phyloP scores from a whole-genome alignment of 495 filamentous ascomycete genomes.

The Rostrohypoxylon terebratum region DNA sequence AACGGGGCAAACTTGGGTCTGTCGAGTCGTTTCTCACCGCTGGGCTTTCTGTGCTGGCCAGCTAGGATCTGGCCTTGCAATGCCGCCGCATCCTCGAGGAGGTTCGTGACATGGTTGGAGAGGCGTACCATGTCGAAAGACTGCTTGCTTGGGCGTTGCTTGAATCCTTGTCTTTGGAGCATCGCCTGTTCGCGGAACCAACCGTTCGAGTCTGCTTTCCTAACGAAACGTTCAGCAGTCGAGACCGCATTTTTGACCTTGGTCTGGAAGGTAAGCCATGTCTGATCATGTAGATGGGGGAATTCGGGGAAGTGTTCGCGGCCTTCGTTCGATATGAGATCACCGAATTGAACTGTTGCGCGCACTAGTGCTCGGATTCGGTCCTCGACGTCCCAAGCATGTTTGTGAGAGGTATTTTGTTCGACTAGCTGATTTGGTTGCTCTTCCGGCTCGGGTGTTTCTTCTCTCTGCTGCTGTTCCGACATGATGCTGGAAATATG shows the following conservation, averaged over 20 bases:
- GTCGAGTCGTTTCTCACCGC: not conserved
- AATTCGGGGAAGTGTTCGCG: not conserved
- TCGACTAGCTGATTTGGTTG: not conserved
- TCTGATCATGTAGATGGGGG: not conserved
- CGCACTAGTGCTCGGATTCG: not conserved
- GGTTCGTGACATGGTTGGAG: not conserved
- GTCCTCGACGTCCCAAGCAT: not conserved
- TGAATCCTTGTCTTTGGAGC: not conserved
- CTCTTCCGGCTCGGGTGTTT: not conserved
- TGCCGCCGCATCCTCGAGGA: not conserved
- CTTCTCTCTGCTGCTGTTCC: not conserved
- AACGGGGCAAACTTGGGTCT: not conserved
- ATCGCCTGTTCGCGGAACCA: not conserved
- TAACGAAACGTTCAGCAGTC: not conserved
- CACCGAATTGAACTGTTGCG: not conserved
- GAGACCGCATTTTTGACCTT: not conserved
- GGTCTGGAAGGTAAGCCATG: not conserved
- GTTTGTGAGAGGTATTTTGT: not conserved
- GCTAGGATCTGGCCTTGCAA: slow-evolving; percentile 3
- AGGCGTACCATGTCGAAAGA: not conserved
- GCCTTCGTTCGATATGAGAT: not conserved
- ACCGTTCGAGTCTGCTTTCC: not conserved
- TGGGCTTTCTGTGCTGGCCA: slow-evolving; percentile 1
- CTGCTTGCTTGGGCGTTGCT: not conserved
- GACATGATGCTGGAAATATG: not conserved